Evolutionary conservation across 306 rosid genomes (phyloP).

Genomic region (Cucumis cinereus): DNA sequence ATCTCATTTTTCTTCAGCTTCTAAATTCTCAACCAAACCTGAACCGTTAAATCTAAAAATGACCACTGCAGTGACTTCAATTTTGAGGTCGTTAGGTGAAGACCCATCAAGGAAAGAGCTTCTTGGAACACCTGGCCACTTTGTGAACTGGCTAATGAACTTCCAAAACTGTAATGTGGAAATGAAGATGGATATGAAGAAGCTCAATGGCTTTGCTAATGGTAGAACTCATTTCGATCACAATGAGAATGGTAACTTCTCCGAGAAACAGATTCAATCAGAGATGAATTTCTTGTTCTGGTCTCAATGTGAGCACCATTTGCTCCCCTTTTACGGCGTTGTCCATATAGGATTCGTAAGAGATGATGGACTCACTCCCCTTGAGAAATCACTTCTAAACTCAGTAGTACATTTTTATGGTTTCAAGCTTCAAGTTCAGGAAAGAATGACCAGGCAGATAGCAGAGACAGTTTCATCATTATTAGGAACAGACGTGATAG

Average conservation of each 20-base stretch:
- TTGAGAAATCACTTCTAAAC: conserved; percentile 53
- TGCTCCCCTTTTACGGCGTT: conserved; percentile 90
- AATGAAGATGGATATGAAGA: conserved; percentile 25
- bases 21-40: conserved; percentile 33
- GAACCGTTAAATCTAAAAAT: conserved; percentile 34
- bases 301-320: conserved; percentile 96
- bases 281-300: conserved; percentile 61
- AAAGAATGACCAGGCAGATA: conserved; percentile 87
- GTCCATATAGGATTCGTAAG: conserved; percentile 68
- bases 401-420: conserved; percentile 79
- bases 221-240: conserved; percentile 19
- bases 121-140: conserved; percentile 62
- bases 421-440: conserved; percentile 96
- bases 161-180: conserved; percentile 49
- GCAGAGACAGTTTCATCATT: conserved; percentile 72
- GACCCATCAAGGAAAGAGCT: conserved; percentile 82
- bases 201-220: conserved; percentile 40
- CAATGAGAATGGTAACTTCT: conserved; percentile 16
- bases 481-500: conserved; percentile 68
- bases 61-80: conserved; percentile 56
- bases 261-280: conserved; percentile 26
- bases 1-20: conserved; percentile 22
- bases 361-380: conserved; percentile 30
- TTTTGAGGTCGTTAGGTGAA: conserved; percentile 79
- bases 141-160: conserved; percentile 72